Base-by-base conservation (phyloP, 371 early-diverging fungal species). In the Smittium mucronatum region DNA sequence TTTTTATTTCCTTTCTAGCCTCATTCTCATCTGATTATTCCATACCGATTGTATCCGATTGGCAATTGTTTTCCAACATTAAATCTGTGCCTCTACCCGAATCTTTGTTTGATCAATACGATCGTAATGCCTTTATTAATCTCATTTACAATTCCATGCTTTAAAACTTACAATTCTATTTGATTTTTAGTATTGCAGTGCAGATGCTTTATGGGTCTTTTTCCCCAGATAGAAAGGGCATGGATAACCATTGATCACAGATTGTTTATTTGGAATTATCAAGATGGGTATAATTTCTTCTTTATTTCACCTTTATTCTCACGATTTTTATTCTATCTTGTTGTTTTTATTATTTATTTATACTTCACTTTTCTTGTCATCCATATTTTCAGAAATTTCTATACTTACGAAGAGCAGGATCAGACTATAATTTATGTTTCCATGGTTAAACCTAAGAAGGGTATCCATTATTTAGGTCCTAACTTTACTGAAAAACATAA, bases 251-350 rank as follows among this genome's bases (percentile, higher is more conserved):
- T 94, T 59, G 92, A 91, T 74, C 88, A 91, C 72, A 79, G 85
- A 32, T 83, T 95, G 61, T 92, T 88, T 74, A 73, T 96, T 57
- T 94, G 93, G 93, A 89, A 96, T 75, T 94, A 91, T 75, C 78
- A 76, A 57, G 85, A 86, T 33, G 84, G 83, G 83, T 82, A 81
- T 21, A 47, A 11, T 47, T 21, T 21, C 21, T 47, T 47, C 21
- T 47, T 11, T 11, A 47, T 47, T 47, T 47, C 21, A 47, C 47
- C 21, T 47, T 47, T 47, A 47, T 11, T 47, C 47, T 47, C 47
- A 47, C 47, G 5, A 21, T 47, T 47, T 11, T 11, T 47, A 47
- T 47, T 47, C n/a, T 47, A 47, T 47, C 47, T 11, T 47, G 21
- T 47, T n/a, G n/a, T n/a, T n/a, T n/a, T n/a, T n/a, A n/a, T n/a